These are phyloP conservation scores for Septoria linicola DNA, from an alignment of 2,329 filamentous ascomycete genomes.

Conservation along the genomic window DNA sequence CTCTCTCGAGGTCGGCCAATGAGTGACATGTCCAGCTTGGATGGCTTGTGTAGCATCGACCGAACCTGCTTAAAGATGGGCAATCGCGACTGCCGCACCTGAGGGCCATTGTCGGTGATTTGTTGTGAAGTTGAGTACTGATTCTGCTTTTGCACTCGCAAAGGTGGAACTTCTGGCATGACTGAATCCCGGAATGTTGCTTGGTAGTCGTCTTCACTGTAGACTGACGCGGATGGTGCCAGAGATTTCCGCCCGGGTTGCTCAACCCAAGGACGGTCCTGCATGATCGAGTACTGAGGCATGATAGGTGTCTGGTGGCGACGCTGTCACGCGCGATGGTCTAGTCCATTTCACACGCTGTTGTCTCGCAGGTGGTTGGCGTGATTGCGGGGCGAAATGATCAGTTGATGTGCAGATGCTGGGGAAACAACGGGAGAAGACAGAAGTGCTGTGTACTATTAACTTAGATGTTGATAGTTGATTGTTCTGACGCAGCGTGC, in stretches of 20 bases:
- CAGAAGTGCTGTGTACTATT: too few species aligned
- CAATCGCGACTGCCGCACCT: constrained; percentile 29
- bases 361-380: too few species aligned
- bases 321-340: too few species aligned
- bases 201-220: constrained; percentile 39
- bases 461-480: too few species aligned
- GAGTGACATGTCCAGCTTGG: constrained; percentile 22
- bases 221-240: constrained; percentile 36
- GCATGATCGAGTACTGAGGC: constrained; percentile 40
- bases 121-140: constrained; percentile 21
- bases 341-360: too few species aligned
- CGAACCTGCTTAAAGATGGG: constrained; percentile 39
- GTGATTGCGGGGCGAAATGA: too few species aligned
- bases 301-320: not conserved
- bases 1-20: constrained; percentile 26
- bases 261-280: constrained; percentile 31
- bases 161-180: constrained; percentile 27
- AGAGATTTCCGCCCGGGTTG: constrained; percentile 30
- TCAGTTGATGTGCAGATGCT: too few species aligned
- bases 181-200: constrained; percentile 18
- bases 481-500: too few species aligned
- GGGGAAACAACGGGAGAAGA: too few species aligned
- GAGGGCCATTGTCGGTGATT: constrained; percentile 29
- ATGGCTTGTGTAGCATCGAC: constrained; percentile 36
- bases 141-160: constrained; percentile 23